A percentile compares a stretch with the other conserved stretches of the same genome.
These are phyloP conservation scores for Gautieria morchelliformis DNA, from an alignment of 768 basidiomycete species.

Conservation along the genomic window DNA sequence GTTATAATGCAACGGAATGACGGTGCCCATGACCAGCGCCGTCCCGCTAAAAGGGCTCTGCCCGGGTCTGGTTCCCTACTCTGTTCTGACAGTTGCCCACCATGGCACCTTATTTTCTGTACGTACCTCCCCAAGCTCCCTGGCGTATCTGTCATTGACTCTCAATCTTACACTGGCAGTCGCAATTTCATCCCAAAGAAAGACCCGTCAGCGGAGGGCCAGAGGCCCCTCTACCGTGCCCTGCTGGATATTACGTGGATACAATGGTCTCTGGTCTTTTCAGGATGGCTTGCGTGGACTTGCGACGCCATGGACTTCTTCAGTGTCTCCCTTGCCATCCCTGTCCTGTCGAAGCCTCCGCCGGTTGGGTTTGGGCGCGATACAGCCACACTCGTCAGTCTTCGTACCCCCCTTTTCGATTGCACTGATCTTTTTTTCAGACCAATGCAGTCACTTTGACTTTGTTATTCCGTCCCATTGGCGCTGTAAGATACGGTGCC, in stretches of 20 bases:
- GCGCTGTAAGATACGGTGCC: slow-evolving; percentile 37
- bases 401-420: slow-evolving; percentile 19
- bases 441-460: slow-evolving; percentile 87
- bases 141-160: no score
- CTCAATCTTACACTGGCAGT: not conserved
- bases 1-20: no score
- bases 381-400: slow-evolving; percentile 40
- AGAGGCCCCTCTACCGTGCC: slow-evolving; percentile 35
- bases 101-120: no score
- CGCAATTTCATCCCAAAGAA: slow-evolving; percentile 39
- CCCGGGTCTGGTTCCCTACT: no score
- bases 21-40: no score
- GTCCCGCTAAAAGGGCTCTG: no score
- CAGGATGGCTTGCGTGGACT: slow-evolving; percentile 78
- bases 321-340: slow-evolving; percentile 36
- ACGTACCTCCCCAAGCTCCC: no score
- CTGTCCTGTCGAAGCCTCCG: slow-evolving; percentile 14
- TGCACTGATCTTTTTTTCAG: slow-evolving; percentile 17
- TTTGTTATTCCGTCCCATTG: slow-evolving; percentile 78
- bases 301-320: slow-evolving; percentile 86
- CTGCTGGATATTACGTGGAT: slow-evolving; percentile 34
- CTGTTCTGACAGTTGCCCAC: no score
- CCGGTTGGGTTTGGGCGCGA: slow-evolving; percentile 32
- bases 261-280: slow-evolving; percentile 23
- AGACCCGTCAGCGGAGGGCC: slow-evolving; percentile 26